A percentile compares a stretch with the other conserved stretches of the same genome.
These are phyloP conservation scores for Castanospermum australe DNA, from an alignment of 306 rosid species.

Conservation along the genomic window DNA sequence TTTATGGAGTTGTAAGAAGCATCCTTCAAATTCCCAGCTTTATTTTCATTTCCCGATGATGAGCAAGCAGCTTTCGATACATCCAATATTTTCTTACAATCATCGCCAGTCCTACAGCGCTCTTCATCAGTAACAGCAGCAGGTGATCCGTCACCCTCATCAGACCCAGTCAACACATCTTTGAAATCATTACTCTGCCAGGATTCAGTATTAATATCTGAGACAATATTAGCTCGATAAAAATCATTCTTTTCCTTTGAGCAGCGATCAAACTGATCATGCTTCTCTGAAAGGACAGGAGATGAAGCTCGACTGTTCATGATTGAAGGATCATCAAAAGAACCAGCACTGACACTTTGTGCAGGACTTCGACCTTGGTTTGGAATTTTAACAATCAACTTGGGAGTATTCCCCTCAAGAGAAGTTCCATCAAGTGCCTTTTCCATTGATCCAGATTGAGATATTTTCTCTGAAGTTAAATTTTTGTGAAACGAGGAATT, in stretches of 20 bases:
- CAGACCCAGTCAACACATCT: constrained; percentile 55
- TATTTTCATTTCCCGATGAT: constrained; percentile 45
- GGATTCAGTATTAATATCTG: constrained; percentile 46
- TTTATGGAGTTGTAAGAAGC: constrained; percentile 75
- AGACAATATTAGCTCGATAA: constrained; percentile 40
- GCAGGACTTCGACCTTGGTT: constrained; percentile 65
- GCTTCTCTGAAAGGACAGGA: constrained; percentile 52
- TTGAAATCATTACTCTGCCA: constrained; percentile 58
- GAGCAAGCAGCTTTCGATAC: constrained; percentile 50
- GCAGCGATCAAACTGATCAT: constrained; percentile 54
- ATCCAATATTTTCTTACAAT: constrained; percentile 43
- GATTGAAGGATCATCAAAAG: constrained; percentile 54
- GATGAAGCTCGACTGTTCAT: constrained; percentile 59
- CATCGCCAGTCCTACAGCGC: constrained; percentile 41
- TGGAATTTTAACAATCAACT: constrained; percentile 67
- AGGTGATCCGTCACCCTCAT: constrained; percentile 56
- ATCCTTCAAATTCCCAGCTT: constrained; percentile 53
- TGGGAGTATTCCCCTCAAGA: constrained; percentile 55
- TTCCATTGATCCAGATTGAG: constrained; percentile 45
- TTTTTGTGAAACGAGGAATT: constrained; percentile 43
- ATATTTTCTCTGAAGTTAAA: constrained; percentile 25
- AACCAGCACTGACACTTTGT: constrained; percentile 51
- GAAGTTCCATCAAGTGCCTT: constrained; percentile 49
- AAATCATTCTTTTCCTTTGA: constrained; percentile 48
- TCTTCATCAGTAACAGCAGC: constrained; percentile 44